phyloP scores from a whole-genome alignment of 1,284 basidiomycete genomes.

The Sutorius eximius region DNA sequence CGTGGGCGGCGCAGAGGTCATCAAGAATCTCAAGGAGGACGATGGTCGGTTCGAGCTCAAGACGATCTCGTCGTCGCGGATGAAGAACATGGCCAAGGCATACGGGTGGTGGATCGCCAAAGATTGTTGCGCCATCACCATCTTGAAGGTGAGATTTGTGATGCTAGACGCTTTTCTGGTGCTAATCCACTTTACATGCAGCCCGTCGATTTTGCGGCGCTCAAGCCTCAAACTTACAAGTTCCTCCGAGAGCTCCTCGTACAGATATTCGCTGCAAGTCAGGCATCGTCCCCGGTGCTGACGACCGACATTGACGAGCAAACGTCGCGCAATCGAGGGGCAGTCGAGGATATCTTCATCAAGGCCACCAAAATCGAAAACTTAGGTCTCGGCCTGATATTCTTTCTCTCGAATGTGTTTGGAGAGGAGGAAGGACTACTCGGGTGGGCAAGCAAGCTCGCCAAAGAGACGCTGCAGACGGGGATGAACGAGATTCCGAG shows the following conservation, averaged over 20 bases:
- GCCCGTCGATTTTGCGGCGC: slow-evolving; percentile 81
- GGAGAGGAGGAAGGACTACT: slow-evolving; percentile 48
- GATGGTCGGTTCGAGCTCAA: slow-evolving; percentile 49
- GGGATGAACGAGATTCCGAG: slow-evolving; percentile 56
- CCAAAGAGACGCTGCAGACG: slow-evolving; percentile 64
- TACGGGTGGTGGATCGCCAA: slow-evolving; percentile 87
- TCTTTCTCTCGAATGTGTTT: slow-evolving; percentile 60
- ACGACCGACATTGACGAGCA: slow-evolving; percentile 39
- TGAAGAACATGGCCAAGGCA: slow-evolving; percentile 68
- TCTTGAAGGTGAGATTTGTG: slow-evolving; percentile 70
- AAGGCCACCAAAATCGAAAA: slow-evolving; percentile 61
- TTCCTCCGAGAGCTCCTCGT: slow-evolving; percentile 74
- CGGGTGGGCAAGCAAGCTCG: slow-evolving; percentile 63
- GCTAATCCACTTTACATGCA: slow-evolving; percentile 32
- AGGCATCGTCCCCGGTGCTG: slow-evolving; percentile 66
- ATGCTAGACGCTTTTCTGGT: not conserved
- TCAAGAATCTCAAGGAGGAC: slow-evolving; percentile 61
- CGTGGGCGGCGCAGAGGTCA: slow-evolving; percentile 79
- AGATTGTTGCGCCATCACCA: slow-evolving; percentile 65
- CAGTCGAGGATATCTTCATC: slow-evolving; percentile 73
- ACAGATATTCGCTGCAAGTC: slow-evolving; percentile 70
- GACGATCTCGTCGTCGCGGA: slow-evolving; percentile 58
- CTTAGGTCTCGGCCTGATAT: slow-evolving; percentile 67
- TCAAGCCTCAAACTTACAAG: slow-evolving; percentile 59
- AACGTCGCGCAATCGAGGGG: slow-evolving; percentile 50